Base-by-base conservation (phyloP, 495 filamentous ascomycete genomes). In the Penicillium angulare region DNA sequence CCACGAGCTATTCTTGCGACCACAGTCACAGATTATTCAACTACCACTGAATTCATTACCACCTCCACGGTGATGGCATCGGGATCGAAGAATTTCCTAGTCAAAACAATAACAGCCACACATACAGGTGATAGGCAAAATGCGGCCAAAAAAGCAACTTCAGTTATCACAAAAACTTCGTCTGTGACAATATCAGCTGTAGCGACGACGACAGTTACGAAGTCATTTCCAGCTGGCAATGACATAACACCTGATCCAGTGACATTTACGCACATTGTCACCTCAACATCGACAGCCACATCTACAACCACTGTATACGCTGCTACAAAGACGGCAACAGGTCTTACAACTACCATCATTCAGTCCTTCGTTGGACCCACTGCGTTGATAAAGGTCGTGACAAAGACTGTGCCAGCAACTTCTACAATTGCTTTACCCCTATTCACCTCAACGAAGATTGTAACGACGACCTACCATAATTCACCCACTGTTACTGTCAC, bases 401-500 rank as follows among this genome's bases (percentile, higher is more conserved):
- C 40, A 7, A 10, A 26, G 7, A 54, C 52, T 3, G 4, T 38
- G 21, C 15, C 33, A 1, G 5, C 23, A 7, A 33, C 26, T 6
- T 23, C 32, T 2, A 44, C 32, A 7, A 35, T 39, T 3, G 6
- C 24, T 3, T 9, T 39, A 22, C 24, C 39, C 5, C 27, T 18
- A 9, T 7, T 12, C 2, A 49, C 39, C 10, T 32, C 31, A 7
- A 49, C 52, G 0, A 36, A 48, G 39, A 24, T 36, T 5, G 31
- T 17, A 13, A 54, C 52, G 3, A 49, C 31, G 4, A 49, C 45
- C 15, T 16, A 43, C 13, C 38, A 2, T 1, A 31, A 16, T 13
- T 27, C 29, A 6, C 39, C 52, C 0, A 27, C 45, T 8, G 31
- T 44, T 3, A 54, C 52, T 0, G 20, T 49, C 16, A 54, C 52